Conservation (phyloP, 1,139 yeast genomes). For the Tardiomyces blankii region DNA sequence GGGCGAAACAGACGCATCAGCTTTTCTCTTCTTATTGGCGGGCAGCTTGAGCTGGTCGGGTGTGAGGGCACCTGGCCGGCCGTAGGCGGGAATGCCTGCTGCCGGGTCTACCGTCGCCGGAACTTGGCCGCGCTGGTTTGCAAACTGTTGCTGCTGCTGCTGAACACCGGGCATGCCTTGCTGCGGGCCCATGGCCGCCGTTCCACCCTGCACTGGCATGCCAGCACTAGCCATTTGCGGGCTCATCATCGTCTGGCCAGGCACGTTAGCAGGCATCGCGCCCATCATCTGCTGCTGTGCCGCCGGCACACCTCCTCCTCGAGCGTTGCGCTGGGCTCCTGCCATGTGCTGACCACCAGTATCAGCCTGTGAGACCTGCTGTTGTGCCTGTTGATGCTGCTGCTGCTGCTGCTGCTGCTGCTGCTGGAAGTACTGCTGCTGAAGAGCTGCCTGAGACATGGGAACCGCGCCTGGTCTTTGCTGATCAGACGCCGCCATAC, state of each 20-base stretch:
- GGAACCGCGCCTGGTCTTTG: neutral
- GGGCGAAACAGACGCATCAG: constrained; percentile 11
- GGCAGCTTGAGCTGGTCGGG: constrained; percentile 22
- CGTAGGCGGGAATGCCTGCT: constrained; percentile 14
- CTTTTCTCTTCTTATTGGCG: constrained; percentile 17
- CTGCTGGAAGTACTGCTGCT: neutral
- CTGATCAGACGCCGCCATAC: neutral
- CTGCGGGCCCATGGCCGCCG: neutral
- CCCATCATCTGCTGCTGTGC: neutral
- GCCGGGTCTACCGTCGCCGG: neutral
- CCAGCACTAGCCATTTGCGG: neutral
- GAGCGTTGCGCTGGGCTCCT: neutral
- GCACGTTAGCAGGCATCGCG: neutral
- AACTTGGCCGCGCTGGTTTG: neutral
- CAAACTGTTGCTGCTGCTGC: neutral
- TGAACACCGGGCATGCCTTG: neutral
- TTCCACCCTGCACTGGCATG: neutral
- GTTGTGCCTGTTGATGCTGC: too few species aligned
- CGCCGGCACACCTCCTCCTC: neutral
- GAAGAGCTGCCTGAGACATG: neutral
- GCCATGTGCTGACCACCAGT: neutral
- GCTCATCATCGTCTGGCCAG: neutral
- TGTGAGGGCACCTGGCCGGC: constrained; percentile 16
- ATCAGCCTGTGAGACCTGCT: neutral
- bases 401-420: constrained; percentile 5